Evolutionary conservation across 192 early-diverging fungal genomes (phyloP), one percentile per base, ranked within the genome.

Genomic region (Coemansia sp.): DNA sequence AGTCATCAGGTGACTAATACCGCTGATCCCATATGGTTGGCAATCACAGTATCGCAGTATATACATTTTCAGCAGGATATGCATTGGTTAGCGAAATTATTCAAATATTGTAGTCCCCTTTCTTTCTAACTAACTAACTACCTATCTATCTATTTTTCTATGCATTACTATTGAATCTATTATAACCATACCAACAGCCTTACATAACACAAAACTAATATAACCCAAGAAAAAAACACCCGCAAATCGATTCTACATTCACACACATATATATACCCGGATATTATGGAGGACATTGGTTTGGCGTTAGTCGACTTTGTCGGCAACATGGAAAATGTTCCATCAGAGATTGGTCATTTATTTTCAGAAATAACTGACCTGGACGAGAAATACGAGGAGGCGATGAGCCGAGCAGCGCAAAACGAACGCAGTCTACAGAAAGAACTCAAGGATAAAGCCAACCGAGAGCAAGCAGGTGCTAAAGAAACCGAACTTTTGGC

Each of bases 221-320:
- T 25, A 25, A 25, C 22, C 22, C 22, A 25, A 25, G 22, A 25
- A 25, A 25, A 25, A 25, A 25, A 25, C 22, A 25, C 22, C 22
- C 22, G 22, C 22, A 25, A 25, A 49, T 49, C 20, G 16, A 4
- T 55, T 12, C 54, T 28, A 29, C 51, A 55, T 29, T 29, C 54
- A 55, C 54, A 30, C 29, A 22, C 17, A 58, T 17, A 45, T 45
- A 45, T 17, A 45, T 17, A 45, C 42, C 16, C 49, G 22, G 36
- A 11, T 11, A 38, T 38, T 11, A 77, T 82, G 80, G 80, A 82
- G 40, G 80, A 82, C 11, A 77, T 82, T 51, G 80, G 80, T 8
- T 63, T 82, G 3, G 80, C 66, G 33, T 49, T 82, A 12, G 80
- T 75, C 0, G 80, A 82, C 56, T 74, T 82, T 82, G 80, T 82